These are phyloP conservation scores for Mycena haematopus DNA, from an alignment of 768 basidiomycete species.

Conservation along the genomic window DNA sequence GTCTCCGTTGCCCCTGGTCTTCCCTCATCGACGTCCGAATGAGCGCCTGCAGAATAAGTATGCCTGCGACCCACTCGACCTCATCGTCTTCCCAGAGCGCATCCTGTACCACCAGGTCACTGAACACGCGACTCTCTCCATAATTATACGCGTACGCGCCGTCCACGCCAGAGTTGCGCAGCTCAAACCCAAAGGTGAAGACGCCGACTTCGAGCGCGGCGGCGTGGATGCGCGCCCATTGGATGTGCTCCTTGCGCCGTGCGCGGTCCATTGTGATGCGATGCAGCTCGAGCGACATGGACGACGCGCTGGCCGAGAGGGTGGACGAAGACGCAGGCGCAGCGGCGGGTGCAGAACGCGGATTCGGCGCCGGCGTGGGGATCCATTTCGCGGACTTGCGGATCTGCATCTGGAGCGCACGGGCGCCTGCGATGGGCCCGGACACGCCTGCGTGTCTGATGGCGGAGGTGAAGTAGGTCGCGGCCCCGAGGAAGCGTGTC, in stretches of 20 bases:
- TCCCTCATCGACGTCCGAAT: conserved; percentile 59
- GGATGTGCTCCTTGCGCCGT: conserved; percentile 66
- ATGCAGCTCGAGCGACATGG: conserved; percentile 66
- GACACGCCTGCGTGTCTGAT: conserved; percentile 61
- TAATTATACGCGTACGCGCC: conserved; percentile 52
- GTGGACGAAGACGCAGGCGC: conserved; percentile 35
- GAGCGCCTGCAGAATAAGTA: conserved; percentile 61
- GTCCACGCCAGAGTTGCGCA: conserved; percentile 35
- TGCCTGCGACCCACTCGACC: conserved; percentile 73
- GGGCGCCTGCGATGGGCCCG: conserved; percentile 61
- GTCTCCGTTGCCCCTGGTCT: conserved; percentile 53
- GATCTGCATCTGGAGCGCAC: conserved; percentile 64
- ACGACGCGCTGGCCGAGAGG: conserved; percentile 35
- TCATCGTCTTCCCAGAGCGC: conserved; percentile 71
- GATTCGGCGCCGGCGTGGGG: conserved; percentile 35
- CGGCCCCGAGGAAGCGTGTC: conserved; percentile 59
- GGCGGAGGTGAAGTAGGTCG: conserved; percentile 53
- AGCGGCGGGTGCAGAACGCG: conserved; percentile 22
- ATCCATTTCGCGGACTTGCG: conserved; percentile 64
- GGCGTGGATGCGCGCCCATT: conserved; percentile 72
- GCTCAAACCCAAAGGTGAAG: conserved; percentile 47
- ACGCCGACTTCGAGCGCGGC: conserved; percentile 67
- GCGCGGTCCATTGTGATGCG: conserved; percentile 66
- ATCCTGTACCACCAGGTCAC: conserved; percentile 67
- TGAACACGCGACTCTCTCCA: conserved; percentile 53